A percentile compares a stretch with the other conserved stretches of the same genome.
Conservation (phyloP, 331 rosid species). For the Quercus tomentella region DNA sequence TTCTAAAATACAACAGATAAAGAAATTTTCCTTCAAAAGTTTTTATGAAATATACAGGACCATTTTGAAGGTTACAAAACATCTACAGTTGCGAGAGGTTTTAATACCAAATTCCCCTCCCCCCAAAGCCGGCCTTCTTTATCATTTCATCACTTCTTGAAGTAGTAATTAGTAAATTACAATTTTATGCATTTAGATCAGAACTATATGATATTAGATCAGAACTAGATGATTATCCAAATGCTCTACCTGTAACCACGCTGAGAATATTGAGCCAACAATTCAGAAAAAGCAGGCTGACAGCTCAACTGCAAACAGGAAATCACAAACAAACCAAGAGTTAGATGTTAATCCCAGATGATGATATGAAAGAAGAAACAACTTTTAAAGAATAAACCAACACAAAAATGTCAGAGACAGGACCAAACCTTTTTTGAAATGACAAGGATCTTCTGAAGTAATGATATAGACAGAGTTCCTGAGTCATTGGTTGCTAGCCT, state of each 20-base stretch:
- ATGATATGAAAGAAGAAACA: background rate
- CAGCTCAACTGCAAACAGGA: slow-evolving; percentile 62
- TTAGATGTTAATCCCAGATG: background rate
- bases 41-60: background rate
- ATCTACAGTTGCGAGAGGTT: background rate
- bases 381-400: background rate
- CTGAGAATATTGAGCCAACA: slow-evolving; percentile 66
- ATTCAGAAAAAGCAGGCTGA: slow-evolving; percentile 80
- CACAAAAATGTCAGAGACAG: background rate
- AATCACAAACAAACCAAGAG: slow-evolving; percentile 1
- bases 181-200: background rate
- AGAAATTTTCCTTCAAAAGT: background rate
- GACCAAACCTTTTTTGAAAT: slow-evolving; percentile 53
- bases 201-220: background rate
- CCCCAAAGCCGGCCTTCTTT: background rate
- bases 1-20: background rate
- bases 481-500: slow-evolving; percentile 50
- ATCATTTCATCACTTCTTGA: background rate
- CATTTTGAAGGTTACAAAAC: background rate
- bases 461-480: slow-evolving; percentile 77
- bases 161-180: background rate
- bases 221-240: background rate
- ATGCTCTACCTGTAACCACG: slow-evolving; percentile 73
- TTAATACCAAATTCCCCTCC: background rate
- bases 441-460: slow-evolving; percentile 61